Conservation (phyloP, 176 grass and related monocot genomes). For the Neostapfia colusana region DNA sequence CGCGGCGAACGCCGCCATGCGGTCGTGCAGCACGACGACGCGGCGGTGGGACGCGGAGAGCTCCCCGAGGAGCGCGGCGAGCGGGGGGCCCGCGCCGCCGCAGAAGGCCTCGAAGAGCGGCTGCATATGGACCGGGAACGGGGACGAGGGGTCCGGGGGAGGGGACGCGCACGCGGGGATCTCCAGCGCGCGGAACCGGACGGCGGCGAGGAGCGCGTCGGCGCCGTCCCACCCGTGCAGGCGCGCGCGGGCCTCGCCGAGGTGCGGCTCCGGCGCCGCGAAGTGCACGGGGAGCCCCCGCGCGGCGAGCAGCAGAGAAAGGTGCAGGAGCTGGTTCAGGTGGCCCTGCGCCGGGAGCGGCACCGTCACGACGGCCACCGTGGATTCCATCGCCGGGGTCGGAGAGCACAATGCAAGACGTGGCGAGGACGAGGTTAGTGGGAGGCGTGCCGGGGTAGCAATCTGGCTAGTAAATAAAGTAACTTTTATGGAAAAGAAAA, state of each 20-base stretch:
- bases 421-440: background rate
- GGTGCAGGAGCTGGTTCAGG: slow-evolving; percentile 68
- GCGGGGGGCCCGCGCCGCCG: slow-evolving; percentile 11
- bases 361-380: slow-evolving; percentile 56
- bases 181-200: slow-evolving; percentile 52
- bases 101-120: slow-evolving; percentile 39
- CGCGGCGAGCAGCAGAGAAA: slow-evolving; percentile 50
- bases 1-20: slow-evolving; percentile 27
- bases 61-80: slow-evolving; percentile 28
- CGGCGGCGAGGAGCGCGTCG: slow-evolving; percentile 9
- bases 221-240: slow-evolving; percentile 35
- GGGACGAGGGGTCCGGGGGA: slow-evolving; percentile 15
- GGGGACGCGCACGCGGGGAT: slow-evolving; percentile 44
- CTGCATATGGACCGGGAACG: slow-evolving; percentile 53
- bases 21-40: slow-evolving; percentile 46
- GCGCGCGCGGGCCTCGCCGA: slow-evolving; percentile 46
- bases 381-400: slow-evolving; percentile 18
- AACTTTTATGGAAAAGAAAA: too few relatives aligned
- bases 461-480: too few relatives aligned
- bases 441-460: background rate
- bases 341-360: slow-evolving; percentile 68
- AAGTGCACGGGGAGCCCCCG: slow-evolving; percentile 59
- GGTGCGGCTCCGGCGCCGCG: slow-evolving; percentile 51
- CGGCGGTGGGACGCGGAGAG: slow-evolving; percentile 38
- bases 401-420: background rate